Evolutionary conservation across 306 rosid species (phyloP).

Genomic region (Medicago arabica): DNA sequence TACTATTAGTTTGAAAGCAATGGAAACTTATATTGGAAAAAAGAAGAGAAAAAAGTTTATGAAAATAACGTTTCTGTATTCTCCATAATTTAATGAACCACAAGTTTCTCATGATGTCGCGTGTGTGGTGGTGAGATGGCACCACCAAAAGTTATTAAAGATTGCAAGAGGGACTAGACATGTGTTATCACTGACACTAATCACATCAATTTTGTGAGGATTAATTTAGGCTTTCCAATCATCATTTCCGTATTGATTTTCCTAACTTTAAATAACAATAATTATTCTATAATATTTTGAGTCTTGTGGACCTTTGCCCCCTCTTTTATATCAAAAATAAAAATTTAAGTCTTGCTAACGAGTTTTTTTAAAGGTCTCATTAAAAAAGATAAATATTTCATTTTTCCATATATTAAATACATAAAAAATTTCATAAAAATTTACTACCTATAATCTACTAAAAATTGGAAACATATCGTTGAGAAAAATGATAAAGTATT

Average conservation of each 20-base stretch:
- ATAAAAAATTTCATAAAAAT: no score
- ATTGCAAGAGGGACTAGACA: slow-evolving; percentile 27
- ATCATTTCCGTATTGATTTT: slow-evolving; percentile 47
- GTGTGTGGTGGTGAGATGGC: slow-evolving; percentile 25
- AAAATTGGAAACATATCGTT: no score
- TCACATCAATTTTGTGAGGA: slow-evolving; percentile 23
- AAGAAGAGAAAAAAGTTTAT: slow-evolving; percentile 28
- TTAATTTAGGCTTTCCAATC: slow-evolving; percentile 36
- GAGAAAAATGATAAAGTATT: no score
- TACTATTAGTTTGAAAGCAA: slow-evolving; percentile 31
- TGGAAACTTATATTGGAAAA: background rate
- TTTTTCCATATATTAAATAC: no score
- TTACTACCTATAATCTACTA: no score
- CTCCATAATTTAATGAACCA: slow-evolving; percentile 16
- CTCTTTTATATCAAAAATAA: no score
- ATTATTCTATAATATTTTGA: no score
- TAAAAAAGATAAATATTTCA: no score
- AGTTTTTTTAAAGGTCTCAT: no score
- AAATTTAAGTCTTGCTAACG: no score
- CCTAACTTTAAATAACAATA: slow-evolving; percentile 18
- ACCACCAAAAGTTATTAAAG: slow-evolving; percentile 38
- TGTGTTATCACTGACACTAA: slow-evolving; percentile 14
- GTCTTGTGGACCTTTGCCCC: no score
- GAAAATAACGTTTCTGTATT: slow-evolving; percentile 38
- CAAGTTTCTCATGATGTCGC: slow-evolving; percentile 20